Evolutionary conservation across 371 early-diverging fungal species (phyloP).

Genomic region (Syncephalastrum contaminatum): DNA sequence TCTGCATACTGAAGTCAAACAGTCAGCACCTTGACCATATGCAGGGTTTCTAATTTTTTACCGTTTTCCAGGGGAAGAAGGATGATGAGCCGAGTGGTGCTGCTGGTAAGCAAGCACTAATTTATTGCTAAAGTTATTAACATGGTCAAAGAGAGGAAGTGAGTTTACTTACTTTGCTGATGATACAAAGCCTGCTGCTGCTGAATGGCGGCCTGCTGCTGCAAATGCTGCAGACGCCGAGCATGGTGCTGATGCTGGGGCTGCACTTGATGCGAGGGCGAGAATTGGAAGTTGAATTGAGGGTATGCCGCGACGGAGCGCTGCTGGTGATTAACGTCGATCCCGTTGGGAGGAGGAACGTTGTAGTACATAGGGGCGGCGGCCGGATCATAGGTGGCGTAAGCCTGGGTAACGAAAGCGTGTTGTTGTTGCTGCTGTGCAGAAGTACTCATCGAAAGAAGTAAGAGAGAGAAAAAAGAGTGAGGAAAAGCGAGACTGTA

Average conservation of each 20-base stretch:
- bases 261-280: conserved; percentile 9
- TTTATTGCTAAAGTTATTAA: background rate
- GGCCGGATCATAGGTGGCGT: conserved; percentile 9
- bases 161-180: conserved; percentile 8
- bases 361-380: conserved; percentile 11
- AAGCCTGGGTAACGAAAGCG: conserved; percentile 8
- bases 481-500: background rate
- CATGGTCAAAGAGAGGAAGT: background rate
- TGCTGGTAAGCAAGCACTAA: conserved; percentile 17
- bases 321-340: conserved; percentile 8
- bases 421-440: conserved; percentile 1
- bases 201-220: conserved; percentile 9
- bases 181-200: conserved; percentile 13
- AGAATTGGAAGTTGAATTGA: conserved; percentile 11
- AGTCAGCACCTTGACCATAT: background rate
- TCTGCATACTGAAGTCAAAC: conserved; percentile 18
- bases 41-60: conserved; percentile 1
- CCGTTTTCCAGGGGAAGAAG: conserved; percentile 19
- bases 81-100: conserved; percentile 10
- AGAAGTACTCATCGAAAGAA: conserved; percentile 9
- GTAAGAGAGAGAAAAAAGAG: conserved; percentile 4
- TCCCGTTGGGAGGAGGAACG: background rate
- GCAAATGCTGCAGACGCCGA: conserved; percentile 10
- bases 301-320: conserved; percentile 5
- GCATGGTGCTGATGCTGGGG: conserved; percentile 15